phyloP scores from a whole-genome alignment of 768 basidiomycete genomes.

The Tricholoma matsutake region DNA sequence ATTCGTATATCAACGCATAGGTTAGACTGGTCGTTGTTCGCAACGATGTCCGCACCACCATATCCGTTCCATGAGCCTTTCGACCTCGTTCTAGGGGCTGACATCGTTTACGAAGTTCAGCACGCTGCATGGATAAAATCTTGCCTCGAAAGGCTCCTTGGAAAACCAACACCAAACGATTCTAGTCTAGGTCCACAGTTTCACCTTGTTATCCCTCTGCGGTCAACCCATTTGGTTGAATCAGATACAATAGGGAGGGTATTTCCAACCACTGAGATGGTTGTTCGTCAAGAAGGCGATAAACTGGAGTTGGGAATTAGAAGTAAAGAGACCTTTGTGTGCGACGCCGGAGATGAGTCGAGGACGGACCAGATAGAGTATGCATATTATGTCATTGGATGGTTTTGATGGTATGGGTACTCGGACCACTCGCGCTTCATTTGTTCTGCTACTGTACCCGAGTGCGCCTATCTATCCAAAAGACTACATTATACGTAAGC shows the following conservation, averaged over 20 bases:
- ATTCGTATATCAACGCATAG: constrained; percentile 21
- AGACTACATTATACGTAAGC: neutral
- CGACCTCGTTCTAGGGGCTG: constrained; percentile 76
- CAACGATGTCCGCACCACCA: constrained; percentile 3
- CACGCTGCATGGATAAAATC: constrained; percentile 71
- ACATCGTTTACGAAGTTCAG: constrained; percentile 72
- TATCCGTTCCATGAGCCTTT: constrained; percentile 42
- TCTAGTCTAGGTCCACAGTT: constrained; percentile 37
- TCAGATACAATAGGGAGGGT: constrained; percentile 53
- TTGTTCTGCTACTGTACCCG: neutral
- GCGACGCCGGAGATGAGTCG: constrained; percentile 43
- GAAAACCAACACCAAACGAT: constrained; percentile 17
- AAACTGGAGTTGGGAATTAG: constrained; percentile 43
- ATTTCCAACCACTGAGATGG: constrained; percentile 33
- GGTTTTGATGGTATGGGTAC: constrained; percentile 31
- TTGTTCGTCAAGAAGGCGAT: constrained; percentile 4
- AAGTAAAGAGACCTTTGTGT: constrained; percentile 50
- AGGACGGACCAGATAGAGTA: constrained; percentile 60
- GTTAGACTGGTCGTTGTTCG: constrained; percentile 64
- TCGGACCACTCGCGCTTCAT: neutral
- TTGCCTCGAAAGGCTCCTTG: constrained; percentile 53
- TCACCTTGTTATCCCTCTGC: constrained; percentile 76
- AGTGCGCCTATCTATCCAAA: no score
- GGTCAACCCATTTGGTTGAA: constrained; percentile 60
- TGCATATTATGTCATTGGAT: constrained; percentile 69